A percentile compares a stretch with the other conserved stretches of the same genome.
Evolutionary conservation across 352 stramenopile species (phyloP).

Genomic region (Pythium biforme): DNA sequence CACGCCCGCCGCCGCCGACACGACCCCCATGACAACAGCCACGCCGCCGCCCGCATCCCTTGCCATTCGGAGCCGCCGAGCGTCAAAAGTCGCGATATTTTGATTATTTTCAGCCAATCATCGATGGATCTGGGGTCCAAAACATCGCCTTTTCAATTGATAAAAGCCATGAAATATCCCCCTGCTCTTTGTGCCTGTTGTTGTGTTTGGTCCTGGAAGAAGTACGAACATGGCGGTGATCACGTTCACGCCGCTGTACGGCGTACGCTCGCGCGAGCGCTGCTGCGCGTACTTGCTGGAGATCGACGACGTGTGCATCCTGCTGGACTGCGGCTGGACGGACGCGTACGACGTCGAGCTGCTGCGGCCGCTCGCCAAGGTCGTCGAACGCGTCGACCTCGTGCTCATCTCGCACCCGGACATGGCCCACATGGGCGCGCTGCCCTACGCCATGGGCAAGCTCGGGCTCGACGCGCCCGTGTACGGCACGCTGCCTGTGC

Average conservation of each 20-base stretch:
- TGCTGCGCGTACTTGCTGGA: constrained; percentile 89
- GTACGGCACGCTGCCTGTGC: constrained; percentile 93
- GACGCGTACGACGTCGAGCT: constrained; percentile 86
- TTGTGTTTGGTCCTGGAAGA: neutral
- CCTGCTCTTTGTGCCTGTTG: too few relatives aligned
- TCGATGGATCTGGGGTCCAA: neutral
- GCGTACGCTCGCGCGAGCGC: constrained; percentile 74
- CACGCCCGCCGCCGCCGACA: neutral
- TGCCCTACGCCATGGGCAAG: constrained; percentile 88
- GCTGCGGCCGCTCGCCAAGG: constrained; percentile 77
- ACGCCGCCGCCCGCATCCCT: neutral
- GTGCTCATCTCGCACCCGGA: constrained; percentile 90
- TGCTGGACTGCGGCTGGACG: constrained; percentile 91
- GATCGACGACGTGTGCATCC: constrained; percentile 90
- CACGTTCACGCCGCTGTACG: constrained; percentile 90
- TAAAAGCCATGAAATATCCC: neutral
- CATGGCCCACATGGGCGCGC: constrained; percentile 87
- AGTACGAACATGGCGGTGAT: constrained; percentile 78
- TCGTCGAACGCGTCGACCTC: constrained; percentile 85
- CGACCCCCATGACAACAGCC: neutral
- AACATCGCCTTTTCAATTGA: constrained; percentile 3
- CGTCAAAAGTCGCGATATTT: constrained; percentile 32
- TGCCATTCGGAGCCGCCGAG: neutral
- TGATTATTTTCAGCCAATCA: constrained; percentile 25
- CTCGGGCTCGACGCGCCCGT: constrained; percentile 85